These are phyloP conservation scores for Calonectria leucothoes DNA, from an alignment of 2,329 filamentous ascomycete genomes.

Conservation along the genomic window DNA sequence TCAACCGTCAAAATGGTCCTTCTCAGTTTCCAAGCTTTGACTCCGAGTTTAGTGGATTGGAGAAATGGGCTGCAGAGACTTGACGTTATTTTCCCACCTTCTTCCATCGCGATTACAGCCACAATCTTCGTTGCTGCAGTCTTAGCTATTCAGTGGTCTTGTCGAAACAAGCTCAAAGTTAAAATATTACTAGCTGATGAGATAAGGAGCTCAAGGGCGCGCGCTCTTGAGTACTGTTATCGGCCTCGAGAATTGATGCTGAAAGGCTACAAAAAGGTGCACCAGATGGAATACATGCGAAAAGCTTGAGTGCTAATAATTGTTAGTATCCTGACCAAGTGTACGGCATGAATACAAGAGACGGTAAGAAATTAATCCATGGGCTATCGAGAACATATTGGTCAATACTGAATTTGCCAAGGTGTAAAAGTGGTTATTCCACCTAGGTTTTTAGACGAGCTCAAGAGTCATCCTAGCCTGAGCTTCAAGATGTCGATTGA, in stretches of 20 bases:
- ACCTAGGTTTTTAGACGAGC: background rate
- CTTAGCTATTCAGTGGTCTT: background rate
- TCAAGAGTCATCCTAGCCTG: constrained; percentile 3
- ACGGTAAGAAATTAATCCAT: background rate
- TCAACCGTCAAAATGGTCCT: background rate
- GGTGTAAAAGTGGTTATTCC: constrained; percentile 7
- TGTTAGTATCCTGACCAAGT: background rate
- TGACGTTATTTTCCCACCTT: background rate
- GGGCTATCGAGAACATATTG: too few relatives aligned
- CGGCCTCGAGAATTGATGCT: background rate
- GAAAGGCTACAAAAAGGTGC: background rate
- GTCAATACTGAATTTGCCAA: background rate
- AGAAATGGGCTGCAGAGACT: background rate
- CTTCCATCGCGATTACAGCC: background rate
- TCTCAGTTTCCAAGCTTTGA: background rate
- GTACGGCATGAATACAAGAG: background rate
- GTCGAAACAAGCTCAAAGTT: background rate
- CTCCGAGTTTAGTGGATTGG: background rate
- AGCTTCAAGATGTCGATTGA: constrained; percentile 8
- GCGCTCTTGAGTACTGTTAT: constrained; percentile 7
- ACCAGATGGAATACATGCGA: too few relatives aligned
- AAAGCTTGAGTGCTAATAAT: background rate
- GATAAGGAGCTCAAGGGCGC: background rate
- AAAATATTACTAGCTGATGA: background rate
- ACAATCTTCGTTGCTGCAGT: background rate